Conservation (phyloP, 495 filamentous ascomycete genomes). For the Tuber indicum region DNA sequence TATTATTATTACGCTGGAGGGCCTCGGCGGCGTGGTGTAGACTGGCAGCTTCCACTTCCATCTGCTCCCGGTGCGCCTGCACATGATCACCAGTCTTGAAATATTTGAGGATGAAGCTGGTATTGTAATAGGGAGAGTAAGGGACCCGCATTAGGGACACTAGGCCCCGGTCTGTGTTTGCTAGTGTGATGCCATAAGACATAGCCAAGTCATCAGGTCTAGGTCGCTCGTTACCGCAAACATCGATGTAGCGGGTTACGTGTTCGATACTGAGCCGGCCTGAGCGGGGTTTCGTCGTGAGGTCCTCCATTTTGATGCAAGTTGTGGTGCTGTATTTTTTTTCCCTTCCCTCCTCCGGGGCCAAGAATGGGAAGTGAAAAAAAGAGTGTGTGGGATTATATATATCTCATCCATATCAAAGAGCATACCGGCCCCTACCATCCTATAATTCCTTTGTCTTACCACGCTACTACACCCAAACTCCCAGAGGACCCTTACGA, state of each 20-base stretch:
- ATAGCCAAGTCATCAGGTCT: fast-evolving
- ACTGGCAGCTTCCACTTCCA: neutral
- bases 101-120: neutral
- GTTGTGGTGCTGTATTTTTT: neutral
- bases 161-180: neutral
- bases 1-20: neutral
- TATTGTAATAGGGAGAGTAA: neutral
- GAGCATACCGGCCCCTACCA: neutral
- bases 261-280: neutral
- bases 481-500: neutral
- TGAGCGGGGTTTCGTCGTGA: neutral
- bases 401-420: neutral
- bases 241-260: no score
- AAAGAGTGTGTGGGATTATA: neutral
- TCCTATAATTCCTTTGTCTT: conserved; percentile 1
- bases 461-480: neutral
- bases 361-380: neutral
- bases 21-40: neutral
- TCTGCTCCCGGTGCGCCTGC: neutral
- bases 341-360: no score
- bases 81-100: neutral
- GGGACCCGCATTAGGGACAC: neutral
- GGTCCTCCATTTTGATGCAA: neutral
- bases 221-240: neutral
- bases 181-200: neutral